Conservation (phyloP, 345 rosid species). For the Gossypium sturtianum region DNA sequence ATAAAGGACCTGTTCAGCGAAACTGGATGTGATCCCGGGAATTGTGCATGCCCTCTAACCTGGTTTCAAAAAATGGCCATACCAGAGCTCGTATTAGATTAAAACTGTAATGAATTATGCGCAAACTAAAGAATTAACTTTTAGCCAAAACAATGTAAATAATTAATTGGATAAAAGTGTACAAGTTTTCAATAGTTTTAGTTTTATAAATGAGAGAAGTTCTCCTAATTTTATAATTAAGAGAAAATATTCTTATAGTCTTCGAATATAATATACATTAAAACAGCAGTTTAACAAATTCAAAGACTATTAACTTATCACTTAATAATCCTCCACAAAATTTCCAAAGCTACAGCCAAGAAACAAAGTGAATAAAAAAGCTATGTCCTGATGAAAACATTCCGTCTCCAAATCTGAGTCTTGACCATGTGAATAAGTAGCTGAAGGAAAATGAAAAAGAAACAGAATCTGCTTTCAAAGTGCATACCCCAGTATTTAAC, state of each 20-base stretch:
- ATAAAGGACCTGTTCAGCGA: conserved; percentile 60
- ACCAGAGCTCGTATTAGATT: conserved; percentile 13
- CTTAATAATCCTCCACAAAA: not conserved
- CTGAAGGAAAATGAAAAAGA: not conserved
- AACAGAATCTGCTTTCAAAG: conserved; percentile 1
- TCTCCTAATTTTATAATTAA: not conserved
- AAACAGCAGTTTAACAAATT: not conserved
- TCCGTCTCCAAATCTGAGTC: not conserved
- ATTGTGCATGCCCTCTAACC: conserved; percentile 61
- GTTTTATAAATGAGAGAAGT: not conserved
- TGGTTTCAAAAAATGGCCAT: conserved; percentile 27
- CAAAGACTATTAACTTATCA: not conserved
- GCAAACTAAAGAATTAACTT: not conserved
- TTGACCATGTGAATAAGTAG: not conserved
- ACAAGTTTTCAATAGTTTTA: not conserved
- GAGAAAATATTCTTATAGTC: not conserved
- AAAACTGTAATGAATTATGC: not conserved
- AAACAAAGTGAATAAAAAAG: not conserved
- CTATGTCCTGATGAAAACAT: not conserved
- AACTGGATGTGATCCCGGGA: conserved; percentile 88
- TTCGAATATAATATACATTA: not conserved
- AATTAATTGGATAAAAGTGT: not conserved
- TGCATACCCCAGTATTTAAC: conserved; percentile 53
- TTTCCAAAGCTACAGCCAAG: not conserved
- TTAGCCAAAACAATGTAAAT: no score